These are phyloP conservation scores for Ogataea corticis DNA, from an alignment of 805 yeast species.

Conservation along the genomic window DNA sequence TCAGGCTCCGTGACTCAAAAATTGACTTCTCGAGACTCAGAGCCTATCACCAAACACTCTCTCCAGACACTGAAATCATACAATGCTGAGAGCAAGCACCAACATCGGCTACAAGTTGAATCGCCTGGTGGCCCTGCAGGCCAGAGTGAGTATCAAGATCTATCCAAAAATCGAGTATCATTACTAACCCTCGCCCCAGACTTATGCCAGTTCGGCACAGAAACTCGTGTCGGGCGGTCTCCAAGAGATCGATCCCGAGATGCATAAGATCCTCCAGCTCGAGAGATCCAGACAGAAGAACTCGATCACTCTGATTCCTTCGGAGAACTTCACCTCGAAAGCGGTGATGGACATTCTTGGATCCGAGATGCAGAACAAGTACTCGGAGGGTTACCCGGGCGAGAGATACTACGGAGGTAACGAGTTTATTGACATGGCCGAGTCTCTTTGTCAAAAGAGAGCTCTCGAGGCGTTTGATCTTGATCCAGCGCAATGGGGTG, in stretches of 20 bases:
- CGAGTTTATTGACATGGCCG: slow-evolving; percentile 90
- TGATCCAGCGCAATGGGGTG: slow-evolving; percentile 89
- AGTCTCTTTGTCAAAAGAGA: slow-evolving; percentile 84
- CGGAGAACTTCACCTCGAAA: slow-evolving; percentile 94
- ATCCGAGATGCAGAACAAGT: slow-evolving; percentile 95
- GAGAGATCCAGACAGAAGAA: slow-evolving; percentile 88
- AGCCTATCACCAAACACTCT: no score
- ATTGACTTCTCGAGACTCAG: neutral
- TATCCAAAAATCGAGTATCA: no score
- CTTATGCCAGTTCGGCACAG: slow-evolving; percentile 39
- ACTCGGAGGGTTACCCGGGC: slow-evolving; percentile 98
- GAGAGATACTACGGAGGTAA: slow-evolving; percentile 98
- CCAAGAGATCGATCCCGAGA: slow-evolving; percentile 79
- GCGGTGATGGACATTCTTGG: slow-evolving; percentile 94
- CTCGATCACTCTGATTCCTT: slow-evolving; percentile 89
- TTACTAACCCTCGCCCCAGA: no score
- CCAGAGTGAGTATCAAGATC: slow-evolving; percentile 28
- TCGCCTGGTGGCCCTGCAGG: slow-evolving; percentile 3
- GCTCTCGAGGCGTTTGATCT: slow-evolving; percentile 83
- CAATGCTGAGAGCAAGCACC: slow-evolving; percentile 3
- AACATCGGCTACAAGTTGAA: slow-evolving; percentile 1
- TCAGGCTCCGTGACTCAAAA: neutral
- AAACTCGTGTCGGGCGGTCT: slow-evolving; percentile 62
- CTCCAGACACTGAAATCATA: neutral
- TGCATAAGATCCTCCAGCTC: slow-evolving; percentile 69